phyloP scores from a whole-genome alignment of 495 filamentous ascomycete genomes.

The Penicillium chermesinum region DNA sequence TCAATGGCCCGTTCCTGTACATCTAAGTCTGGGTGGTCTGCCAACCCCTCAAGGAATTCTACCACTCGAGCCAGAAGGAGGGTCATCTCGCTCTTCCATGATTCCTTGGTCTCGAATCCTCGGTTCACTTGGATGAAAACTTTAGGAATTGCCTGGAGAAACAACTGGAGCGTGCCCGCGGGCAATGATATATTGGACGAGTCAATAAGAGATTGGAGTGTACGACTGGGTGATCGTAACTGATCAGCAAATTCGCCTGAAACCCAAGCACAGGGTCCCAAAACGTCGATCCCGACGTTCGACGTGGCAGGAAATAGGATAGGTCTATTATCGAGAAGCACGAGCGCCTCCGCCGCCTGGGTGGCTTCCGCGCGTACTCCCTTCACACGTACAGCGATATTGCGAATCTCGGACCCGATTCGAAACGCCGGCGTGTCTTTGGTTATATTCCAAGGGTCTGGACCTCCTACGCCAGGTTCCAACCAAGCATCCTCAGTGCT shows the following conservation, averaged over 20 bases:
- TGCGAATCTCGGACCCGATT: conserved; percentile 81
- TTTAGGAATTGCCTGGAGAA: conserved; percentile 84
- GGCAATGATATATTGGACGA: conserved; percentile 53
- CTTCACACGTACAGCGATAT: conserved; percentile 85
- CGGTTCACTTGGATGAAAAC: conserved; percentile 64
- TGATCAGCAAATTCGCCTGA: conserved; percentile 77
- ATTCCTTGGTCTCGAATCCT: conserved; percentile 53
- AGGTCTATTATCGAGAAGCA: conserved; percentile 49
- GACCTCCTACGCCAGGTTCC: conserved; percentile 2
- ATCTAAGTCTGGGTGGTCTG: conserved; percentile 78
- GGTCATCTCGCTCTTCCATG: conserved; percentile 62
- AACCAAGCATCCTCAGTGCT: conserved; percentile 13
- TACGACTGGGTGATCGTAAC: conserved; percentile 58
- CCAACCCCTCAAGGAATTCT: conserved; percentile 69
- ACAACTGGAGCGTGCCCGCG: conserved; percentile 62
- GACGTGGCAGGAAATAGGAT: conserved; percentile 42
- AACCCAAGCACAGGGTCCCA: conserved; percentile 75
- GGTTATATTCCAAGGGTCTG: conserved; percentile 11
- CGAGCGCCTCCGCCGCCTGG: conserved; percentile 70
- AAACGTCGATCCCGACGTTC: conserved; percentile 51
- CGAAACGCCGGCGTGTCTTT: conserved; percentile 49
- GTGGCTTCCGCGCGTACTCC: conserved; percentile 71
- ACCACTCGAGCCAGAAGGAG: conserved; percentile 76
- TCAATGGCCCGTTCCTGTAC: conserved; percentile 96
- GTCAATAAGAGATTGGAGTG: conserved; percentile 69